Evolutionary conservation across 2,329 filamentous ascomycete genomes (phyloP).

Genomic region (Phialemoniopsis sp.): DNA sequence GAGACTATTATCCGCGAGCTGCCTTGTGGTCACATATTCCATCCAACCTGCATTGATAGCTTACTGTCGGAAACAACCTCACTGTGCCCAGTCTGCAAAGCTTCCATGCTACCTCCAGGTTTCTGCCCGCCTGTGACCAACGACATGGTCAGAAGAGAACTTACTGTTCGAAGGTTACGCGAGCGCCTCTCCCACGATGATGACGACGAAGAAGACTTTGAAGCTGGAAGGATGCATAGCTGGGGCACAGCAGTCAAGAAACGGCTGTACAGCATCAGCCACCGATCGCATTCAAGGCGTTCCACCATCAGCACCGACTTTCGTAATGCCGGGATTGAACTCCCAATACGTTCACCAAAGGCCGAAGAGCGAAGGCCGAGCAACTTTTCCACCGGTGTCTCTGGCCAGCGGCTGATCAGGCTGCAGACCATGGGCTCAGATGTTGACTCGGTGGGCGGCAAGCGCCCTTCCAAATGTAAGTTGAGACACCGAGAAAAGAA

Average conservation of each 20-base stretch:
- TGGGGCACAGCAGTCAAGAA: constrained; percentile 14
- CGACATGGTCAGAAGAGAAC: constrained; percentile 78
- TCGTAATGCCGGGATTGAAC: too few species aligned
- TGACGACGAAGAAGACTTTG: constrained; percentile 30
- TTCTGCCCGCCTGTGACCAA: constrained; percentile 73
- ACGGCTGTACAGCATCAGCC: constrained; percentile 9
- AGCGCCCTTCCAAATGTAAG: constrained; percentile 11
- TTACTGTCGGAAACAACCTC: constrained; percentile 77
- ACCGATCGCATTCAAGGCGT: background rate
- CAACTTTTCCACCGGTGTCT: too few species aligned
- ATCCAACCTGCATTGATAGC: constrained; percentile 85
- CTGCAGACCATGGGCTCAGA: too few species aligned
- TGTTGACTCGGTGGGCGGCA: too few species aligned
- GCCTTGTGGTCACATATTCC: constrained; percentile 88
- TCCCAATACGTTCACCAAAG: too few species aligned
- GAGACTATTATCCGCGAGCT: constrained; percentile 76
- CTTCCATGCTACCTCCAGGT: constrained; percentile 68
- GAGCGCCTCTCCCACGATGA: constrained; percentile 32
- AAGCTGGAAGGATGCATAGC: constrained; percentile 8
- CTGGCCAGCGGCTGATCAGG: too few species aligned
- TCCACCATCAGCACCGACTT: too few species aligned
- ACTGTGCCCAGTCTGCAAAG: constrained; percentile 88
- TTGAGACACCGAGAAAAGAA: background rate
- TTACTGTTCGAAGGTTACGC: constrained; percentile 59
- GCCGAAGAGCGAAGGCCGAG: too few species aligned